Evolutionary conservation across 345 rosid species (phyloP).

Genomic region (Ceriops zippeliana): DNA sequence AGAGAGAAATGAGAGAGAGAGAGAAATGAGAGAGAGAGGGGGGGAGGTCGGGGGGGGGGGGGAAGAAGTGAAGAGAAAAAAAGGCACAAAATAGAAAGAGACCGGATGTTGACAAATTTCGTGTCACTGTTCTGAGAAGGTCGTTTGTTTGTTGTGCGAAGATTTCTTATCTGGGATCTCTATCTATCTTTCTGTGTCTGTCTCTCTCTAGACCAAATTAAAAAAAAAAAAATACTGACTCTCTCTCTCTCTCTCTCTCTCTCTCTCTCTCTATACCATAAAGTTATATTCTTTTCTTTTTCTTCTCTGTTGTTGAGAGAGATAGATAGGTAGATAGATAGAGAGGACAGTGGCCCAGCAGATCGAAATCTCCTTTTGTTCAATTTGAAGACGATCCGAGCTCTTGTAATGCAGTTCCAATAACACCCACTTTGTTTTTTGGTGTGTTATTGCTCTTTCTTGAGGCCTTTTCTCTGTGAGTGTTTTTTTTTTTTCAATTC

Average conservation of each 20-base stretch:
- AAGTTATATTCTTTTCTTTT: constrained; percentile 25
- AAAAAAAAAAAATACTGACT: constrained; percentile 1
- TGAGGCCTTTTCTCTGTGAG: constrained; percentile 1
- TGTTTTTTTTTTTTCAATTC: constrained; percentile 8
- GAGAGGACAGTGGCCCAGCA: constrained; percentile 72
- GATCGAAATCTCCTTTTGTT: constrained; percentile 58
- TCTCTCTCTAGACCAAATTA: constrained; percentile 26
- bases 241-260: too few relatives aligned
- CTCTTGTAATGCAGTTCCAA: constrained; percentile 46
- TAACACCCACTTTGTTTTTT: constrained; percentile 42
- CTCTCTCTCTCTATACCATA: not conserved
- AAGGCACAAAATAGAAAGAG: constrained; percentile 74
- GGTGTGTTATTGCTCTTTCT: constrained; percentile 13
- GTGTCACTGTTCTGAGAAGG: constrained; percentile 33
- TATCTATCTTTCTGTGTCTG: constrained; percentile 35
- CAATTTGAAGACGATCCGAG: constrained; percentile 54
- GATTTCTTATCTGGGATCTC: constrained; percentile 78
- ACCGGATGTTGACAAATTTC: constrained; percentile 97
- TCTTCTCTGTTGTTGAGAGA: constrained; percentile 10
- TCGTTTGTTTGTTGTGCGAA: constrained; percentile 64
- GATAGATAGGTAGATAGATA: constrained; percentile 27
- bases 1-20: constrained; percentile 11
- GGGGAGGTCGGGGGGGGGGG: not conserved
- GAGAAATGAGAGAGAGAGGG: not conserved
- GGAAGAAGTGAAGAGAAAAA: constrained; percentile 32